These are phyloP conservation scores for Betula pendula DNA, from an alignment of 306 rosid species.

Conservation along the genomic window DNA sequence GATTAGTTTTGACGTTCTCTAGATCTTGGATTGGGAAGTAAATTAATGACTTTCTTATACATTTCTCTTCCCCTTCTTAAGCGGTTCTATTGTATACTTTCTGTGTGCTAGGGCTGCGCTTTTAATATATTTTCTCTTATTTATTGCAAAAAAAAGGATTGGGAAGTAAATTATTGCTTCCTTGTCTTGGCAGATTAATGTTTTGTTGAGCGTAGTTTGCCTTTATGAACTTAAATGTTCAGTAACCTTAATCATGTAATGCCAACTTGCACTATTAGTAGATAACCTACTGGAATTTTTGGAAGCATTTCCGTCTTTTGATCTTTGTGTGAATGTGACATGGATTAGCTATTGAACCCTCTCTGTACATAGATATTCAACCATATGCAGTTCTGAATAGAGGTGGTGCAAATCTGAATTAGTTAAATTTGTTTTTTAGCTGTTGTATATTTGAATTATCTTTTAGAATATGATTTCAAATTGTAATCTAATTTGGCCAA, in stretches of 20 bases:
- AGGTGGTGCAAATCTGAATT: not conserved
- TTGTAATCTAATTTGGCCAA: not conserved
- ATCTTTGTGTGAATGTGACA: not conserved
- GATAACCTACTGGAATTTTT: not conserved
- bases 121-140: too few species aligned
- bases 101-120: too few species aligned
- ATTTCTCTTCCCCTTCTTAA: too few species aligned
- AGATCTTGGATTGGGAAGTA: too few species aligned
- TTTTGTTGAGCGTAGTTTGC: not conserved
- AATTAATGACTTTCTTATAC: too few species aligned
- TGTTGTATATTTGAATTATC: not conserved
- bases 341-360: not conserved
- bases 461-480: not conserved
- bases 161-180: not conserved
- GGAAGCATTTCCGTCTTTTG: not conserved
- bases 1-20: not conserved
- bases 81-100: too few species aligned
- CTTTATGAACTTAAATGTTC: not conserved
- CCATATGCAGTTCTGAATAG: not conserved
- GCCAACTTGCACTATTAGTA: too few species aligned
- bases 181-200: not conserved
- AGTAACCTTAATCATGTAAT: not conserved
- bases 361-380: not conserved
- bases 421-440: not conserved
- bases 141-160: too few species aligned